phyloP scores from a whole-genome alignment of 2,329 filamentous ascomycete species.

The Anisogramma anomala region DNA sequence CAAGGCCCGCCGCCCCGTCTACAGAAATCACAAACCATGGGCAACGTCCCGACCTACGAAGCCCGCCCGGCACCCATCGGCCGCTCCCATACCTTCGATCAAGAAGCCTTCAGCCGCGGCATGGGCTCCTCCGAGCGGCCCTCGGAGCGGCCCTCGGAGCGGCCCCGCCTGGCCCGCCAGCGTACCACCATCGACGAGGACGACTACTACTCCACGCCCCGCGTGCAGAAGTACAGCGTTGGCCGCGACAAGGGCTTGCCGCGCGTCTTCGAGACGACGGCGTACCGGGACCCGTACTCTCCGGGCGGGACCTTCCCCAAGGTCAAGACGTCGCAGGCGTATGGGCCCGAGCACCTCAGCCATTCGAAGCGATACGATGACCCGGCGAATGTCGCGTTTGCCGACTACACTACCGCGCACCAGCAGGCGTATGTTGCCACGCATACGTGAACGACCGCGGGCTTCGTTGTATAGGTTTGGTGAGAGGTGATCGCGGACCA shows the following conservation, averaged over 20 bases:
- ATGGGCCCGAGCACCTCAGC: constrained; percentile 14
- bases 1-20: constrained; percentile 17
- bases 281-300: constrained; percentile 7
- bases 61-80: constrained; percentile 2
- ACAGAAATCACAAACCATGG: constrained; percentile 19
- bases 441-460: neutral
- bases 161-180: constrained; percentile 10
- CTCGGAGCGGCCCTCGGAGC: neutral
- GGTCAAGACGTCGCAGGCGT: constrained; percentile 14
- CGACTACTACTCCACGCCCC: constrained; percentile 6
- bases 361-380: constrained; percentile 15
- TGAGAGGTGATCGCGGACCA: constrained; percentile 2
- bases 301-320: constrained; percentile 9
- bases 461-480: constrained; percentile 1
- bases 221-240: constrained; percentile 2
- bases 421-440: neutral
- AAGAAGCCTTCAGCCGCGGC: constrained; percentile 4
- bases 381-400: constrained; percentile 14
- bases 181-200: constrained; percentile 15
- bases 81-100: constrained; percentile 17
- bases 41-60: constrained; percentile 11
- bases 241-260: constrained; percentile 4
- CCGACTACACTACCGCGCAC: neutral
- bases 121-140: neutral
- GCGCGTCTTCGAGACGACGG: constrained; percentile 1